Evolutionary conservation across 2,329 filamentous ascomycete species (phyloP).

Genomic region (Neurospora sp.): DNA sequence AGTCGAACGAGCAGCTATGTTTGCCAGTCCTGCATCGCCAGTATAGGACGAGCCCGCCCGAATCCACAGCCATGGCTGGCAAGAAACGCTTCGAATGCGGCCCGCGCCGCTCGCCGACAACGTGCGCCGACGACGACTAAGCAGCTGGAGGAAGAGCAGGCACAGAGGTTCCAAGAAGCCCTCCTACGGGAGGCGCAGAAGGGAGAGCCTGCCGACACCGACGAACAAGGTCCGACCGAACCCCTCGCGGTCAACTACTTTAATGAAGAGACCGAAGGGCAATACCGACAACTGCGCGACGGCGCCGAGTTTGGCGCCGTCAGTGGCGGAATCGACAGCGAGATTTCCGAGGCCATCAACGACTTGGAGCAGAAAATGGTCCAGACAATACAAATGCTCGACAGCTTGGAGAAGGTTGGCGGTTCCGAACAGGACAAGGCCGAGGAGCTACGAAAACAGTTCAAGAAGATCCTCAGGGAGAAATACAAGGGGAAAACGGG

Average conservation of each 20-base stretch:
- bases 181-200: conserved; percentile 9
- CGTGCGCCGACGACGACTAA: neutral
- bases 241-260: conserved; percentile 16
- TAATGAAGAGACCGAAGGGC: conserved; percentile 50
- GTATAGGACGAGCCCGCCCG: conserved; percentile 5
- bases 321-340: conserved; percentile 14
- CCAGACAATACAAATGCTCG: conserved; percentile 18
- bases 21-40: conserved; percentile 19
- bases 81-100: conserved; percentile 8
- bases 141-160: neutral
- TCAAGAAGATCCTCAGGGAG: conserved; percentile 23
- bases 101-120: conserved; percentile 4
- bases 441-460: conserved; percentile 23
- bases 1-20: conserved; percentile 17
- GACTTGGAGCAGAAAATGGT: conserved; percentile 25
- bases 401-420: conserved; percentile 18
- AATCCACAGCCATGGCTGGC: conserved; percentile 13
- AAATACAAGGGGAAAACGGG: conserved; percentile 22
- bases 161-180: conserved; percentile 8
- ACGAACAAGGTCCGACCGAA: neutral
- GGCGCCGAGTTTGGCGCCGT: conserved; percentile 14
- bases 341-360: conserved; percentile 15
- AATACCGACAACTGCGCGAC: conserved; percentile 11
- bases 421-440: conserved; percentile 16
- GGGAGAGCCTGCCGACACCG: conserved; percentile 4